Base-by-base conservation (phyloP, 805 yeast species). In the Diddensiella santjacobensis region DNA sequence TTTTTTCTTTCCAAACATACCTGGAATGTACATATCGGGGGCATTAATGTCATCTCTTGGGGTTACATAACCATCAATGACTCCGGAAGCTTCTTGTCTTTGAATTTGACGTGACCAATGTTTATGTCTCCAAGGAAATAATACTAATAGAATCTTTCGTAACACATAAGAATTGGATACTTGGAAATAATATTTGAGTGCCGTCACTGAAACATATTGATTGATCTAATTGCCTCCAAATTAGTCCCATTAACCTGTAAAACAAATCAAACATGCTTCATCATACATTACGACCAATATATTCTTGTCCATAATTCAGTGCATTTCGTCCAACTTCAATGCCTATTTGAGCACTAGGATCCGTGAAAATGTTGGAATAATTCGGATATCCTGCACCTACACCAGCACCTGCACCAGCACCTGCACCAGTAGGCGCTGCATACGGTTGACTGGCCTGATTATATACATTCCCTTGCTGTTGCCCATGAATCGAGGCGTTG, bases 21-120 rank as follows among this genome's bases (percentile, higher is more conserved):
- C 68, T 17, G 99, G 99, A 47, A 93, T 87, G 67, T 93, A 93
- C 71, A 93, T 76, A 65, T 93, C 99, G 2, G 99, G 99, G 0
- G 98, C 95, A 61, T 95, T 93, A 49, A 84, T 74, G 64, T 93
- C 99, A 52, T 85, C 87, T 40, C 77, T 68, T 13, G 99, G 96
- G 8, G 87, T 80, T 2, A 87, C 83, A 65, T 74, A 87, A 18
- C 71, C 76, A 29, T 67, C 69, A 18, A 68, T 58, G 18, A 61
- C 63, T 4, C 69, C 67, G 19, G 63, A 67, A 37, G 68, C 68
- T 15, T 71, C 71, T 3, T 69, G 55, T 18, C 73, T 61, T 44
- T 55, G 60, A 22, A 64, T 49, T 49, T 61, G 65, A 52, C 97
- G 74, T 31, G 80, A 79, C 96, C 98, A 89, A 46, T 83, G 85